phyloP scores from a whole-genome alignment of 805 yeast species.

The Pichia heedii region DNA sequence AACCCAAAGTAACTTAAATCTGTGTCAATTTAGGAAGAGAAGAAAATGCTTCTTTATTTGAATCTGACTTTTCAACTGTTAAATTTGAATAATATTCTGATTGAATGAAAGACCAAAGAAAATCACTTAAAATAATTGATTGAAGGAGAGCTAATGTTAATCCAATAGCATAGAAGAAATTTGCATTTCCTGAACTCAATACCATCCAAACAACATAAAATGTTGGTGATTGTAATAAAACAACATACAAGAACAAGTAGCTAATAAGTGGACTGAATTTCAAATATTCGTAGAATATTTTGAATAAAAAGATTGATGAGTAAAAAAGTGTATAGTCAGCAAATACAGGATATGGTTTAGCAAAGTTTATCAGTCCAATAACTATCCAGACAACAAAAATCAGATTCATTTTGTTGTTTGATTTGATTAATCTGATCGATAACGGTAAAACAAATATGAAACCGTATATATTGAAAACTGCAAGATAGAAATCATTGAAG shows the following conservation, averaged over 20 bases:
- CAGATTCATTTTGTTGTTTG: slow-evolving; percentile 8
- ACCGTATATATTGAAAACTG: slow-evolving; percentile 72
- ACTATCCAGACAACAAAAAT: slow-evolving; percentile 33
- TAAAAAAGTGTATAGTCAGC: slow-evolving; percentile 53
- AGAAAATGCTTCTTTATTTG: neutral
- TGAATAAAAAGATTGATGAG: slow-evolving; percentile 24
- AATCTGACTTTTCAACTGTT: slow-evolving; percentile 20
- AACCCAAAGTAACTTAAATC: slow-evolving; percentile 15
- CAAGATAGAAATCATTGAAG: slow-evolving; percentile 73
- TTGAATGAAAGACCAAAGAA: slow-evolving; percentile 71
- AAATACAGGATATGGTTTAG: slow-evolving; percentile 79
- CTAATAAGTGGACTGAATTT: slow-evolving; percentile 24
- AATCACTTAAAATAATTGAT: slow-evolving; percentile 60
- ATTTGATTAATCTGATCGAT: slow-evolving; percentile 48
- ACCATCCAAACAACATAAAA: slow-evolving; percentile 93
- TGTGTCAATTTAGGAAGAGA: slow-evolving; percentile 34
- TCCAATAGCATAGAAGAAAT: slow-evolving; percentile 92
- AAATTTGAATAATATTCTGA: slow-evolving; percentile 42
- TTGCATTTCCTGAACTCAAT: slow-evolving; percentile 90
- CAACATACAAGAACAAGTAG: slow-evolving; percentile 19
- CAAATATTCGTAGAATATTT: slow-evolving; percentile 19
- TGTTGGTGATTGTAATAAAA: slow-evolving; percentile 65
- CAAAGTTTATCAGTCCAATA: slow-evolving; percentile 39
- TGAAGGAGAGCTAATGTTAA: slow-evolving; percentile 69
- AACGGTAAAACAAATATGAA: slow-evolving; percentile 64